Base-by-base conservation (phyloP, 352 stramenopile species). In the Pythium sp. region DNA sequence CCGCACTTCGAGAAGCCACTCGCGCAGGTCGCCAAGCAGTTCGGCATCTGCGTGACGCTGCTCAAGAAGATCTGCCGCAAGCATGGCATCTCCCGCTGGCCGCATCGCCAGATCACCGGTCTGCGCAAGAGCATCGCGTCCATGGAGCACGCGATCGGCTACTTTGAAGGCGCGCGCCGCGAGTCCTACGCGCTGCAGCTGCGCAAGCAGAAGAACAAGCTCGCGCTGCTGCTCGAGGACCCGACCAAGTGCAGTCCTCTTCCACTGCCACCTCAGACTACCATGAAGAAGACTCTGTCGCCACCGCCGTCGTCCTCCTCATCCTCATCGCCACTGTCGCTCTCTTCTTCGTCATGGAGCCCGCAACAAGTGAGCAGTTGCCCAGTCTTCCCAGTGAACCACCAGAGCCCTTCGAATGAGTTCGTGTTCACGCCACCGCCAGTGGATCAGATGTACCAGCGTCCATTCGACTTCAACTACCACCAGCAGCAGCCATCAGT, bases 61-160 rank as follows among this genome's bases (percentile, higher is more conserved):
- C 76, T 95, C 14, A 95, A 94, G 78, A 94, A 94, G 61, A 92
- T 94, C 65, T 95, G 88, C 69, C 77, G 88, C 28, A 84, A 87
- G 58, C 81, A 93, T 54, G 84, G 86, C 28, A 90, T 95, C 58
- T 79, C 84, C 1, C 85, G 86, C 15, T 95, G 88, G 88, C 88
- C 88, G 24, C 86, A 94, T 69, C 86, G 88, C 20, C 86, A 94
- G 72, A 94, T 95, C 80, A 92, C 84, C 6, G 87, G 84, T n/a
- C 74, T 95, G 34, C 84, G 87, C 65, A 95, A 95, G 67, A 93
- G 84, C 73, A 94, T 95, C 60, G 72, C 83, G 20, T 94, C 86
- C 24, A 94, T 95, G 84, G 86, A 95, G 60, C 84, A 94, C 43
- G 86, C 86, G 28, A 91, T 92, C 67, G 76, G 74, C 24, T 89